Percentiles rank a stretch among this genome's conserved stretches.
Conservation (phyloP, 768 basidiomycete genomes). For the Lyophyllum shimeji region DNA sequence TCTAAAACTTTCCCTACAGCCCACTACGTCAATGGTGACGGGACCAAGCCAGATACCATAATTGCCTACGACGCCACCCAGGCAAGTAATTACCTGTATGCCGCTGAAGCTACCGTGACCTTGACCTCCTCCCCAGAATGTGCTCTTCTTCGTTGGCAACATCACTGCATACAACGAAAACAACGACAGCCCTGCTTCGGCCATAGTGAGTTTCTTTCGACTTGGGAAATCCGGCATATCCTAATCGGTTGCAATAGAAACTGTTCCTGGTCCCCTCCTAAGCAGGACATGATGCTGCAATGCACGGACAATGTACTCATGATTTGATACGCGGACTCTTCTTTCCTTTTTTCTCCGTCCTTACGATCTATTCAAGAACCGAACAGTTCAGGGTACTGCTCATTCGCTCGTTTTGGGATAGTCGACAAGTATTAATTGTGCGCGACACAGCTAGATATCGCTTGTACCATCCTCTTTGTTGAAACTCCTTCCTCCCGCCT, state of each 20-base stretch:
- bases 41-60: conserved; percentile 33
- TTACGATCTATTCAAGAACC: not conserved
- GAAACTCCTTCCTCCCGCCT: not conserved
- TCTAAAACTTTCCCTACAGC: conserved; percentile 29
- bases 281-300: not conserved
- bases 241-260: conserved; percentile 9
- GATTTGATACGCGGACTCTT: not conserved
- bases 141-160: conserved; percentile 44
- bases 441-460: not conserved
- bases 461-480: not conserved
- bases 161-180: conserved; percentile 37
- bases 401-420: not conserved
- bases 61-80: conserved; percentile 38
- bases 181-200: conserved; percentile 27
- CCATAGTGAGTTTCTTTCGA: conserved; percentile 31
- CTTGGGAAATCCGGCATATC: not conserved
- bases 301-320: not conserved
- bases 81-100: conserved; percentile 16
- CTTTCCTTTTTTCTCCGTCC: not conserved
- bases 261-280: conserved; percentile 15
- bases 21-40: conserved; percentile 46
- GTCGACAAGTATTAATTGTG: not conserved
- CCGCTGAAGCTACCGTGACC: not conserved
- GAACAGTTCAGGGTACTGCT: not conserved
- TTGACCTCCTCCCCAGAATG: conserved; percentile 24